A percentile compares a stretch with the other conserved stretches of the same genome.
These are phyloP conservation scores for Lanmaoa pseudosensibilis DNA, from an alignment of 768 basidiomycete species.

Conservation along the genomic window DNA sequence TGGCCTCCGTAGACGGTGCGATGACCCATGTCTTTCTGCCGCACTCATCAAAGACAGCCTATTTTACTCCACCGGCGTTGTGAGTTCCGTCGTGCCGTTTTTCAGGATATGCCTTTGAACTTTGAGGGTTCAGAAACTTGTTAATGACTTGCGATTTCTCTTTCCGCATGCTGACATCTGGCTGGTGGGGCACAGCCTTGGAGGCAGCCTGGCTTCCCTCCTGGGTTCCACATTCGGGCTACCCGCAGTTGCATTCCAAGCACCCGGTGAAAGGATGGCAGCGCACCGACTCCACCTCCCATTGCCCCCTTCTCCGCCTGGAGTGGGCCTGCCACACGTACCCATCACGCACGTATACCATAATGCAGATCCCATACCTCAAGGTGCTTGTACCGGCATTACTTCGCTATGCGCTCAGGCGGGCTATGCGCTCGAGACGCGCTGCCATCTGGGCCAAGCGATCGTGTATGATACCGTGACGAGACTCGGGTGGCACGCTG, in stretches of 20 bases:
- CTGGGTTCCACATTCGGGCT: conserved; percentile 65
- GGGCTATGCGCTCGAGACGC: conserved; percentile 64
- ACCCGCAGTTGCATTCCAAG: conserved; percentile 64
- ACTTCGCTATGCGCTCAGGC: conserved; percentile 55
- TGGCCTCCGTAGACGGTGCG: conserved; percentile 66
- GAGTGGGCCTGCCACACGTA: conserved; percentile 20
- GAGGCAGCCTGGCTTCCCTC: conserved; percentile 63
- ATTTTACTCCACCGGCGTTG: conserved; percentile 90
- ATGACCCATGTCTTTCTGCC: conserved; percentile 75
- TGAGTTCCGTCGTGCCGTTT: conserved; percentile 38
- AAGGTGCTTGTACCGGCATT: conserved; percentile 52
- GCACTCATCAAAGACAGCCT: conserved; percentile 85
- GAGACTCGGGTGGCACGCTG: conserved; percentile 58
- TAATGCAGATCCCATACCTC: conserved; percentile 71
- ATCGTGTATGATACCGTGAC: conserved; percentile 71
- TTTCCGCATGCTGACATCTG: conserved; percentile 63
- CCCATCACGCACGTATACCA: conserved; percentile 56
- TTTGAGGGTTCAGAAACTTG: conserved; percentile 42
- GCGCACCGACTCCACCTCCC: conserved; percentile 64
- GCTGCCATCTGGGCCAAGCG: conserved; percentile 61
- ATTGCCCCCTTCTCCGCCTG: conserved; percentile 37
- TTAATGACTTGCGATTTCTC: conserved; percentile 54
- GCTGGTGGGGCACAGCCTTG: conserved; percentile 63
- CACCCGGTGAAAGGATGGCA: conserved; percentile 63
- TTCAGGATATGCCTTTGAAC: conserved; percentile 9